A percentile compares a stretch with the other conserved stretches of the same genome.
phyloP scores from a whole-genome alignment of 306 rosid species.

The Medicago truncatula region MtrunA17r5.0-ANR NC_053045.1:64556001-64556500 shows the following conservation, averaged over 20 bases:
- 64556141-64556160: conserved; percentile 3
- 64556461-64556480: not conserved
- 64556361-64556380: not conserved
- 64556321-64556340: not conserved
- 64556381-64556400: conserved; percentile 6
- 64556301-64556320: conserved; percentile 2
- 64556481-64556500: conserved; percentile 28
- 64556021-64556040: conserved; percentile 18
- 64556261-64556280: not conserved
- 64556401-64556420: conserved; percentile 3
- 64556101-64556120: conserved; percentile 7
- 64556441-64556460: conserved; percentile 9
- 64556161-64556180: not conserved
- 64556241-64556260: not conserved
- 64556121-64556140: not conserved
- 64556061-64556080: not conserved
- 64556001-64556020: conserved; percentile 18
- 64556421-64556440: conserved; percentile 1
- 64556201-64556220: not conserved
- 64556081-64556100: not conserved
- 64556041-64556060: not conserved
- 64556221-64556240: conserved; percentile 12
- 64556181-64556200: not conserved
- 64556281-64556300: conserved; percentile 1
- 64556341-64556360: conserved; percentile 1